Evolutionary conservation across 2,329 filamentous ascomycete species (phyloP), one percentile per base, ranked within the genome.

Genomic region (Alternaria incomplexa): DNA sequence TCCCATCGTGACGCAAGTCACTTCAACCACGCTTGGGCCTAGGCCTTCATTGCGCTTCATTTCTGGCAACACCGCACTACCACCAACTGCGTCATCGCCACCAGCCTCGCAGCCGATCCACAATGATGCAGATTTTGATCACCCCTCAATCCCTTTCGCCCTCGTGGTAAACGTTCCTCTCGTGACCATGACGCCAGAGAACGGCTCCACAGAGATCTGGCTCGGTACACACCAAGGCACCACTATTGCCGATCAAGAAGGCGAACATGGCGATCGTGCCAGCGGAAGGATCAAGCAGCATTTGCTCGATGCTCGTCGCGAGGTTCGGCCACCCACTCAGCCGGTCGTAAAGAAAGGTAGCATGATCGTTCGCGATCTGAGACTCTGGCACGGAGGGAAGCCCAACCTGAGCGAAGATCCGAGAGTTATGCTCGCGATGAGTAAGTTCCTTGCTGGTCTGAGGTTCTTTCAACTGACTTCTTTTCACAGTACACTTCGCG

Each of bases 1-100:
- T 61, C 82, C 82, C 5, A 84, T 88, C 15, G 85, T 85, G 1
- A 86, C 82, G 0, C 87, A 89, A 70, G 81, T 88, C 45, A 86
- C 86, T 1, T 84, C 86, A 0, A 82, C 83, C 0, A 77, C 80
- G 3, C 65, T 80, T 9, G 77, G 77, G 3, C 77, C 77, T 0
- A 58, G 56, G 4, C 77, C 77, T 6, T 71, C 70, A 6, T 57
- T 79, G 15, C 69, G 73, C 12, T 79, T 78, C 52, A 60, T 79
- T 20, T 79, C 77, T 3, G 74, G 75, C 9, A 80, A 80, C 59
- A 78, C 77, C 20, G 77, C 77, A 2, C 69, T 78, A n/a, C 86
- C 86, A 3, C 82, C 83, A 3, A 81, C 82, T 1, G 73, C 81
- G 1, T 80, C 78, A 1, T 68, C 75, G 25, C 72, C 73, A 6